Base-by-base conservation (phyloP, 164 flowering plant species). In the Platanus orientalis region DNA sequence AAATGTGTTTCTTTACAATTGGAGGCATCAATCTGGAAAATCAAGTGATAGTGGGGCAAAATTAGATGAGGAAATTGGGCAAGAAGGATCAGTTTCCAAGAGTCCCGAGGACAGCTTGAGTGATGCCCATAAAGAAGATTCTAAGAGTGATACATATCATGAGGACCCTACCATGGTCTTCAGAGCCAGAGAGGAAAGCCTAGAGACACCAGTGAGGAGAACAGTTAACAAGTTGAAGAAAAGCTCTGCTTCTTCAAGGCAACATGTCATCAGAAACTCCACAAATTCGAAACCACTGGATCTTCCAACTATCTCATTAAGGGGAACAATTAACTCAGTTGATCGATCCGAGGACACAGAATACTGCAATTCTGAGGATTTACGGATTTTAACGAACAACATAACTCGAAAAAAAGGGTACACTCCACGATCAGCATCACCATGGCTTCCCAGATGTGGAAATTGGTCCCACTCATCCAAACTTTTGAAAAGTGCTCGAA, bases 271-370 rank as follows among this genome's bases (percentile, higher is more conserved):
- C 51, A 75, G 69, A 66, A 78, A 45, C 58, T 44, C 64, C 40
- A 42, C 47, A 25, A 67, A 58, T 64, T 53, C 75, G 19, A 75
- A 65, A 30, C 54, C 30, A 16, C 53, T 71, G 60, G 72, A 69
- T 67, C 67, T 52, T 66, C 73, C 86, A 52, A 53, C 78, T 23
- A 32, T 73, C 34, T 50, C 74, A 29, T 45, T 69, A 56, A 65
- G 67, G 62, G 81, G 72, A 57, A 77, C 71, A 14, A 61, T 40
- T 19, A 73, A 73, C 36, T 75, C 75, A 44, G 62, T 80, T n/a
- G 92, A 84, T 52, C 91, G 74, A 53, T 86, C 92, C 51, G 91
- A 88, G 68, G 94, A 81, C 59, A 83, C 88, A 0, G 90, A 82
- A 21, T 83, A 77, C 64, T 69, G 77, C 63, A 79, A 83, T 56